Percentiles rank a stretch among this genome's conserved stretches.
These are phyloP conservation scores for Cutaneotrichosporon daszewskae DNA, from an alignment of 1,284 basidiomycete species.

Conservation along the genomic window DNA sequence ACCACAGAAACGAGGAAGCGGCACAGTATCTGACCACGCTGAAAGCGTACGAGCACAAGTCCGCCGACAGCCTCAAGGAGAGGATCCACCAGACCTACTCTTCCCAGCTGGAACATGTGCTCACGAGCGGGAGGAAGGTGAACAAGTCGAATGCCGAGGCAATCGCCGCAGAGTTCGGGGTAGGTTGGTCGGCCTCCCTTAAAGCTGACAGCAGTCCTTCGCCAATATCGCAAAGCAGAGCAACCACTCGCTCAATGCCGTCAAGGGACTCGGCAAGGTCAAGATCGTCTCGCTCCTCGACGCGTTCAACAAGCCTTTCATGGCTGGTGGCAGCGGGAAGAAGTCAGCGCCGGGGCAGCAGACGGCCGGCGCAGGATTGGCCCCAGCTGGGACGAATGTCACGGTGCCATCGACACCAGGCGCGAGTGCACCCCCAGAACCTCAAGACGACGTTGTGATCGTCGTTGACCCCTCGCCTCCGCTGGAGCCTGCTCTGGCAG, in stretches of 20 bases:
- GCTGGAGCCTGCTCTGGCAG: no score
- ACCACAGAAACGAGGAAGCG: conserved; percentile 73
- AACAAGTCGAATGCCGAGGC: conserved; percentile 98
- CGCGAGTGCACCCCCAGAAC: no score
- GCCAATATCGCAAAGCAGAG: conserved; percentile 68
- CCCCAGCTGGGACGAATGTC: no score
- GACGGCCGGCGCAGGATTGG: no score
- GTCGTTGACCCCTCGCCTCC: no score
- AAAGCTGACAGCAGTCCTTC: conserved; percentile 57
- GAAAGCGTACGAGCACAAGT: conserved; percentile 89
- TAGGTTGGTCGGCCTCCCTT: conserved; percentile 49
- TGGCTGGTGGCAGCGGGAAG: conserved; percentile 33
- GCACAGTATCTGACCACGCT: conserved; percentile 84
- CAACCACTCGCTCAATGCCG: conserved; percentile 66
- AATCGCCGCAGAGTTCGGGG: conserved; percentile 83
- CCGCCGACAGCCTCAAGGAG: conserved; percentile 91
- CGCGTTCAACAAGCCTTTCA: conserved; percentile 52
- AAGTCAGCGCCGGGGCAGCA: neutral
- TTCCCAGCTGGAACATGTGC: conserved; percentile 71
- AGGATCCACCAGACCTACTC: conserved; percentile 81
- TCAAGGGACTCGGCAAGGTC: conserved; percentile 90
- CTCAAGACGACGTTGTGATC: no score
- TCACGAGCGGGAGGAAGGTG: conserved; percentile 86
- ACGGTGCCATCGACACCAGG: no score
- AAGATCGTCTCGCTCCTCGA: conserved; percentile 68